Base-by-base conservation (phyloP, 1,284 basidiomycete species). In the Mrakiaceae sp. region DNA sequence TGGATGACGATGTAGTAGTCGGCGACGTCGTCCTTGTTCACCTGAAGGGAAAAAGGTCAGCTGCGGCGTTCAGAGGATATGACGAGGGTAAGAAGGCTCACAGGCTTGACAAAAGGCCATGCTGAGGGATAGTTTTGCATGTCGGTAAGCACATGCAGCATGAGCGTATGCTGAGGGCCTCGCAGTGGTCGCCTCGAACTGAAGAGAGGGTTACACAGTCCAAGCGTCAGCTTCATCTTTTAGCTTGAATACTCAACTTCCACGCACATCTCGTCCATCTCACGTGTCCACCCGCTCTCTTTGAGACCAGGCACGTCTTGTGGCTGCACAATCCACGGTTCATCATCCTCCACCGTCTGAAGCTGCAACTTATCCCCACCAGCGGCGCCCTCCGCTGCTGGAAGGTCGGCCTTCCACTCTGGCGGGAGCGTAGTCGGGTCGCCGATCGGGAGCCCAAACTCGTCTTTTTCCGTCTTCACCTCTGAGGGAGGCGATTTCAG, bases 1-100 rank as follows among this genome's bases (percentile, higher is more conserved):
- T 86, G 88, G 74, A 98, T 88, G 61, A 93, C 86, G 16, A 90
- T 85, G 75, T 93, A 91, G 74, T 98, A 98, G 74, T 97, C 95
- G 4, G 82, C 74, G 3, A 96, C 95, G 69, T 94, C 90, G n/a
- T 86, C 84, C 3, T 76, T 79, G 71, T 87, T 87, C 63, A 96
- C 92, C 11, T 93, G 91, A 51, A 81, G 74, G 27, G 81, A 78
- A 77, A 96, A 96, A 27, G 27, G 27, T 27, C 27, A 27, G 27
- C 27, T 2, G 27, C 27, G 27, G 27, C 27, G 27, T 27, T 27
- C 27, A 27, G 27, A 27, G 27, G 27, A 27, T 27, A 27, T 27
- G 27, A 2, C 27, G 27, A 27, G 27, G 27, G 27, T 27, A 27
- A 27, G 27, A 2, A 27, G 27, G 27, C 27, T 27, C 27, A 27